A percentile compares a stretch with the other conserved stretches of the same genome.
phyloP scores from a whole-genome alignment of 257 asterid species.

The Primulina huaijiensis region DNA sequence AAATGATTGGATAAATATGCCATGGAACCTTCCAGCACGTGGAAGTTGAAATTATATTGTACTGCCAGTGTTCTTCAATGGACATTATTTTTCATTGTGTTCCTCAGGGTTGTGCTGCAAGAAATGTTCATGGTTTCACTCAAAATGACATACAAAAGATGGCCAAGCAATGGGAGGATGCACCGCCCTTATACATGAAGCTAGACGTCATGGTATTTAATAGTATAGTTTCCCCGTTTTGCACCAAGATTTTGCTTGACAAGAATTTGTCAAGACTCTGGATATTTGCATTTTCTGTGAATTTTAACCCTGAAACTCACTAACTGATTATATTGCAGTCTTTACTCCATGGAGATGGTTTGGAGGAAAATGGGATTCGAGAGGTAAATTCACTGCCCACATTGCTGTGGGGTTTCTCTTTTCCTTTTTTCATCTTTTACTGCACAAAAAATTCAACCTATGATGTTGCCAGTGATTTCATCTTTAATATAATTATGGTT shows the following conservation, averaged over 20 bases:
- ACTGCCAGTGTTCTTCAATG: not conserved
- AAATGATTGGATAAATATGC: not conserved
- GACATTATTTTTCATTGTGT: constrained; percentile 23
- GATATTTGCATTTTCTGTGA: constrained; percentile 8
- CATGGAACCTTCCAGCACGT: too few species aligned
- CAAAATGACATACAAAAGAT: constrained; percentile 66
- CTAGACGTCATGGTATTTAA: constrained; percentile 71
- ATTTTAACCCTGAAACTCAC: constrained; percentile 21
- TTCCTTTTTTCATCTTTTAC: constrained; percentile 1
- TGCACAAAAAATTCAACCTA: not conserved
- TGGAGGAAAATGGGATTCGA: constrained; percentile 75
- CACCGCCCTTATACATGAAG: constrained; percentile 77
- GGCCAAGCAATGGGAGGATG: constrained; percentile 92
- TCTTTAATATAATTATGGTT: constrained; percentile 4
- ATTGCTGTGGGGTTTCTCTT: constrained; percentile 20
- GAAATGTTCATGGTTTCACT: constrained; percentile 90
- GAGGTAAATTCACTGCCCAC: constrained; percentile 63
- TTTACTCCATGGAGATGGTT: constrained; percentile 77
- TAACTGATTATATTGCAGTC: constrained; percentile 46
- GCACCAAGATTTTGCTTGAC: constrained; percentile 14
- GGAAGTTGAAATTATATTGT: too few species aligned
- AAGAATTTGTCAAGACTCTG: constrained; percentile 6
- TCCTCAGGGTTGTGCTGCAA: constrained; percentile 94
- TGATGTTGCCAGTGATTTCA: not conserved
- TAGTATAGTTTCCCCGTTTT: constrained; percentile 14